Evolutionary conservation across 2,329 filamentous ascomycete species (phyloP).

Genomic region (Aureobasidium sp.): DNA sequence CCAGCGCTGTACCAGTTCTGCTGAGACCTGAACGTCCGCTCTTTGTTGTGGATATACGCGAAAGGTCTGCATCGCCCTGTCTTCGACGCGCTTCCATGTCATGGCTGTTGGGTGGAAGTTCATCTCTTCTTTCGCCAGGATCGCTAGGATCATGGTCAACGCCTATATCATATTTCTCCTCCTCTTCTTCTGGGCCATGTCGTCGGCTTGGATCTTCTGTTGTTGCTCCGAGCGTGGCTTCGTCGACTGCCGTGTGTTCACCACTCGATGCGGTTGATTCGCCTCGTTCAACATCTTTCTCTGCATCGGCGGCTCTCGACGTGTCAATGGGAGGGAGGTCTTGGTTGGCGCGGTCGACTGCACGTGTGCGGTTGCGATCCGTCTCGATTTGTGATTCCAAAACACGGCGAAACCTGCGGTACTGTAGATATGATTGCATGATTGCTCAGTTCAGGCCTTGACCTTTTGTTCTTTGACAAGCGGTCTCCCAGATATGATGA

Average conservation of each 20-base stretch:
- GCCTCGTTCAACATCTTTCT: background rate
- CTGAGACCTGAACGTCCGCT: conserved; percentile 16
- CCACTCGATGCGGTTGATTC: background rate
- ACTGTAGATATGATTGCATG: conserved; percentile 27
- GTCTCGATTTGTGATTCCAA: conserved; percentile 19
- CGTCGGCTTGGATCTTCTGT: background rate
- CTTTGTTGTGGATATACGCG: conserved; percentile 25
- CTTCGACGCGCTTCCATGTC: conserved; percentile 19
- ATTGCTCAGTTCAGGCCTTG: background rate
- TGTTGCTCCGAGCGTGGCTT: background rate
- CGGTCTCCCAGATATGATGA: background rate
- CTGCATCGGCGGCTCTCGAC: background rate
- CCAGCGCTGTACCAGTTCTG: conserved; percentile 26
- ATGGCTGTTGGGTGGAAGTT: conserved; percentile 17
- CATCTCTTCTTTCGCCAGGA: conserved; percentile 14
- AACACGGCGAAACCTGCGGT: conserved; percentile 19
- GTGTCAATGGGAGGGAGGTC: background rate
- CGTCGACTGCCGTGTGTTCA: background rate
- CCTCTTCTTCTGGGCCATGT: conserved; percentile 7
- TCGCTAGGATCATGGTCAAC: conserved; percentile 3
- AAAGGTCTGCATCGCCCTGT: conserved; percentile 21
- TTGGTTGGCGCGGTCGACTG: background rate
- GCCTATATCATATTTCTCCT: conserved; percentile 6
- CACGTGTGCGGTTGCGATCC: conserved; percentile 18
- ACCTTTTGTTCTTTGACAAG: background rate